Evolutionary conservation across 1,284 basidiomycete species (phyloP).

Genomic region (Tranzscheliella williamsii): DNA sequence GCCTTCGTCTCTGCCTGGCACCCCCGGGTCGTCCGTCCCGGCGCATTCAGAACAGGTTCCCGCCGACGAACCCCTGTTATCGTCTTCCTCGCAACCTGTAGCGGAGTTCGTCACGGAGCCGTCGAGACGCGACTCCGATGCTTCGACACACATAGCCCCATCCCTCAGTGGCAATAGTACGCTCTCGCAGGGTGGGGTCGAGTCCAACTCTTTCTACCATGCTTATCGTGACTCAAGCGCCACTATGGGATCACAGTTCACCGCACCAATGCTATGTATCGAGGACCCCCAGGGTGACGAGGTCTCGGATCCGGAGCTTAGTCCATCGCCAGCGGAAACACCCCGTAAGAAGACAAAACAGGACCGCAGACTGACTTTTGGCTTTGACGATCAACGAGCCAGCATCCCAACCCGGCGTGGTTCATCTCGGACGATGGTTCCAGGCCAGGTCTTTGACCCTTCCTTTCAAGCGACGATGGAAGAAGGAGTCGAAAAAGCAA

Average conservation of each 20-base stretch:
- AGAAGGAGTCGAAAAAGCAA: neutral
- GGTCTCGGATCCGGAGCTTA: slow-evolving; percentile 15
- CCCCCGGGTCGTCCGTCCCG: too few relatives aligned
- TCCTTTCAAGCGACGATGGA: slow-evolving; percentile 3
- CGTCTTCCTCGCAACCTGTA: too few relatives aligned
- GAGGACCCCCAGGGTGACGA: slow-evolving; percentile 27
- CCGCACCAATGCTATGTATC: slow-evolving; percentile 20
- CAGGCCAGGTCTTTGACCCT: slow-evolving; percentile 6
- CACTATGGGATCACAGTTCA: slow-evolving; percentile 17
- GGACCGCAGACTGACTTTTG: slow-evolving; percentile 6
- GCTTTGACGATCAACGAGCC: slow-evolving; percentile 42
- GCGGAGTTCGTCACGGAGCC: too few relatives aligned
- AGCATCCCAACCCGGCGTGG: slow-evolving; percentile 3
- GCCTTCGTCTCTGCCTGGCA: too few relatives aligned
- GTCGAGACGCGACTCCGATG: too few relatives aligned
- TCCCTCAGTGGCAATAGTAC: neutral
- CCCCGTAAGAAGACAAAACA: slow-evolving; percentile 36
- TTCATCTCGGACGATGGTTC: slow-evolving; percentile 1
- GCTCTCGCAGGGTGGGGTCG: too few relatives aligned
- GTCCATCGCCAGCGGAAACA: slow-evolving; percentile 6
- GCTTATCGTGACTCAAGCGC: slow-evolving; percentile 13
- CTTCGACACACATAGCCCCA: neutral
- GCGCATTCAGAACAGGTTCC: too few relatives aligned
- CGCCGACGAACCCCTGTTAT: too few relatives aligned
- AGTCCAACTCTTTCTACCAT: slow-evolving; percentile 20